phyloP scores from a whole-genome alignment of 768 basidiomycete genomes.

The Trichaptum fuscoviolaceum region DNA sequence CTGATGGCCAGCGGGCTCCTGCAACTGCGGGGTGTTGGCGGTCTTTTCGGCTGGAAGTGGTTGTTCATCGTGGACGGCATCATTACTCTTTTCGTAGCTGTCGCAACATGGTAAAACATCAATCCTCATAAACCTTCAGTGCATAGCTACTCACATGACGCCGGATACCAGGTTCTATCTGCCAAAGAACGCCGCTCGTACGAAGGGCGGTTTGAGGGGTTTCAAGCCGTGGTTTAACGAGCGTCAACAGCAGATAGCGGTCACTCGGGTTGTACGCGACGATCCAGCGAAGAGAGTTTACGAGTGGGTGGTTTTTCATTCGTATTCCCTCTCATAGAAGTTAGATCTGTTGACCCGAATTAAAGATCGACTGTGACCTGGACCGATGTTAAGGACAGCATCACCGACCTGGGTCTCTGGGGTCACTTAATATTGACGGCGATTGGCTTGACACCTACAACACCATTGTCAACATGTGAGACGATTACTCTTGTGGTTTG shows the following conservation, averaged over 20 bases:
- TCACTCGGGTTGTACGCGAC: conserved; percentile 32
- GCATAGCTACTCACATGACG: not conserved
- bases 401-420: conserved; percentile 31
- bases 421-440: conserved; percentile 33
- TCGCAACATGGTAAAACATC: conserved; percentile 26
- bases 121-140: too few species aligned
- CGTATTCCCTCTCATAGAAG: not conserved
- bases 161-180: conserved; percentile 32
- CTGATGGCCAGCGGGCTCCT: conserved; percentile 37
- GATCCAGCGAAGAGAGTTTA: conserved; percentile 34
- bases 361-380: conserved; percentile 20
- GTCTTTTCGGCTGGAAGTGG: conserved; percentile 39
- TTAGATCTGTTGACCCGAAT: not conserved
- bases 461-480: conserved; percentile 32
- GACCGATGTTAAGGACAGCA: conserved; percentile 32
- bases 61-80: conserved; percentile 35
- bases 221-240: conserved; percentile 30
- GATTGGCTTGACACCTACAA: conserved; percentile 32
- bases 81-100: conserved; percentile 30
- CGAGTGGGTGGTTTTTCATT: conserved; percentile 22
- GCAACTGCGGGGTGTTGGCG: conserved; percentile 28
- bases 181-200: conserved; percentile 24
- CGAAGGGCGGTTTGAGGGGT: conserved; percentile 29
- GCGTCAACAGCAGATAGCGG: conserved; percentile 31
- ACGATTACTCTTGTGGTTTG: not conserved